Conservation (phyloP, 2,329 filamentous ascomycete species). For the Epichloe typhina region DNA sequence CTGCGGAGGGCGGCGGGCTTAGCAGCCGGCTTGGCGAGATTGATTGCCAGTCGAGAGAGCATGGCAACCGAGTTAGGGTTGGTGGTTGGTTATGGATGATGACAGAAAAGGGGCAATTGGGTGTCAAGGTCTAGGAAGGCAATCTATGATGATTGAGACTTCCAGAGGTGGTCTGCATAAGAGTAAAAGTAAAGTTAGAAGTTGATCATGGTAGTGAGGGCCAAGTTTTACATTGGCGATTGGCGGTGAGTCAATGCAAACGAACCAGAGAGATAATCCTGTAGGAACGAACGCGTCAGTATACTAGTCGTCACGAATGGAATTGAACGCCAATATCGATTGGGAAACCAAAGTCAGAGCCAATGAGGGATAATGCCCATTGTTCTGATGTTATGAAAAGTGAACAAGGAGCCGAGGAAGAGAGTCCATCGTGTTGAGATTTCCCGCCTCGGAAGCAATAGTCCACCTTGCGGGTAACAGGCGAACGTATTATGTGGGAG, state of each 20-base stretch:
- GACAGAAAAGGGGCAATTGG: background rate
- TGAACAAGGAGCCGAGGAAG: background rate
- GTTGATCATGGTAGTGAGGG: constrained; percentile 14
- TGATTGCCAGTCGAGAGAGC: constrained; percentile 44
- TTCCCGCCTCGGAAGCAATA: background rate
- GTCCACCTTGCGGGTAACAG: background rate
- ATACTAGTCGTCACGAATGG: constrained; percentile 2
- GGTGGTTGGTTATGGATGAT: background rate
- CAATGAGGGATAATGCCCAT: background rate
- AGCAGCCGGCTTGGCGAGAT: constrained; percentile 39
- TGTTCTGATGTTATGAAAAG: no score
- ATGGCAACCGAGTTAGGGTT: constrained; percentile 27
- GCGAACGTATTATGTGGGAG: background rate
- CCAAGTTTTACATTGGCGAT: background rate
- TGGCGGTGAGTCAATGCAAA: constrained; percentile 26
- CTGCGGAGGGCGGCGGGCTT: constrained; percentile 28
- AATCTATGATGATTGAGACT: constrained; percentile 22
- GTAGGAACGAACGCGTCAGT: constrained; percentile 27
- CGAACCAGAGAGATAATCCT: constrained; percentile 70
- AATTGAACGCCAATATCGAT: background rate
- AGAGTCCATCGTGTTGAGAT: background rate
- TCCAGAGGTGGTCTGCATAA: constrained; percentile 28
- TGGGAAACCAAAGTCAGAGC: no score
- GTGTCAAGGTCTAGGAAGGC: background rate
- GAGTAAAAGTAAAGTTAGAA: background rate